Conservation (phyloP, 2,329 filamentous ascomycete species). For the Phialophora chinensis region DNA sequence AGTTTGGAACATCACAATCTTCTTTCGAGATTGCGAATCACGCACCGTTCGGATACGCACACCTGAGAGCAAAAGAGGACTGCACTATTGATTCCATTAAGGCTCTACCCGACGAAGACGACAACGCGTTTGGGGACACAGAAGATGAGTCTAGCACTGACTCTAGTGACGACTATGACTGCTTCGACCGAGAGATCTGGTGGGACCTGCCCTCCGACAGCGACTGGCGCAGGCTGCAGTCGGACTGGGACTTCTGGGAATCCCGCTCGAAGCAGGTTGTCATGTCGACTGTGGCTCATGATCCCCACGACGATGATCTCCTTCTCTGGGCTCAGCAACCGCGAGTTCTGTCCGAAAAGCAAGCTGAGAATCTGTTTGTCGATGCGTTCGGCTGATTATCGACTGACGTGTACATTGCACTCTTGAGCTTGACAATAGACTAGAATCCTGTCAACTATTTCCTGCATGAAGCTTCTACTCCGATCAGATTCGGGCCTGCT, state of each 20-base stretch:
- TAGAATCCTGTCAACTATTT: not conserved
- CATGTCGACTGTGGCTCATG: not conserved
- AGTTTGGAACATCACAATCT: not conserved
- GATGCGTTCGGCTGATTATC: conserved; percentile 27
- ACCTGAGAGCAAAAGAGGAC: conserved; percentile 5
- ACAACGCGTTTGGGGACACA: conserved; percentile 11
- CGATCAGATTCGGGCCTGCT: not conserved
- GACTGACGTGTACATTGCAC: not conserved
- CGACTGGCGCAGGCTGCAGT: not conserved
- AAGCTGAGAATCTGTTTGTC: conserved; percentile 27
- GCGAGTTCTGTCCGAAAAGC: conserved; percentile 23
- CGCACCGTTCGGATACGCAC: conserved; percentile 2
- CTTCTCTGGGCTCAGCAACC: conserved; percentile 34
- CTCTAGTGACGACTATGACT: conserved; percentile 14
- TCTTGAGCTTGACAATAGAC: not conserved
- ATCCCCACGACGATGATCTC: conserved; percentile 22
- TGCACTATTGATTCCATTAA: conserved; percentile 1
- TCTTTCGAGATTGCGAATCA: not conserved
- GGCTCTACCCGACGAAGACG: not conserved
- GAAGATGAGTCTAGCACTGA: conserved; percentile 28
- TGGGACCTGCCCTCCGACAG: not conserved
- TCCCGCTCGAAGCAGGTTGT: not conserved
- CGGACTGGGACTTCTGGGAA: conserved; percentile 1
- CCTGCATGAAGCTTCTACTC: not conserved
- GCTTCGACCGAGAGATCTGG: conserved; percentile 7